Conservation (phyloP, 2,329 filamentous ascomycete genomes). For the Coccinonectria pachysandricola region DNA sequence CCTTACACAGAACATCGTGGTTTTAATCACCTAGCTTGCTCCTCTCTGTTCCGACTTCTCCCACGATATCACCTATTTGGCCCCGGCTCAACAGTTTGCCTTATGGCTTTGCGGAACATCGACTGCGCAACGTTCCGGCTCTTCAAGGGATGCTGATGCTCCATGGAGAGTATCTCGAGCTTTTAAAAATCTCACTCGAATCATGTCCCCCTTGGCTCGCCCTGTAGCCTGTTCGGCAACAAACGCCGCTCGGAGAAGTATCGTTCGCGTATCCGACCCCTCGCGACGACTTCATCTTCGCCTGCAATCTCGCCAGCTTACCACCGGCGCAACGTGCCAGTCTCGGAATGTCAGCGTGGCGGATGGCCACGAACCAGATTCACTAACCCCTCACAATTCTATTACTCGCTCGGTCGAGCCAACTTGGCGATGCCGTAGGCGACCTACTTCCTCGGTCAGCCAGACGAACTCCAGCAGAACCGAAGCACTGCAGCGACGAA, state of each 20-base stretch:
- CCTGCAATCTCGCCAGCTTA: too few species aligned
- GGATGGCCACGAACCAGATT: too few species aligned
- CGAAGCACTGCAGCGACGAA: slow-evolving; percentile 26
- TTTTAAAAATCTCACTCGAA: too few species aligned
- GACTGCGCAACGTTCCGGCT: slow-evolving; percentile 14
- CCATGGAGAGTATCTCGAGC: too few species aligned
- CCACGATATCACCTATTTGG: slow-evolving; percentile 5
- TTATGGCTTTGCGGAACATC: slow-evolving; percentile 18
- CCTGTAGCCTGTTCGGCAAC: slow-evolving; percentile 7
- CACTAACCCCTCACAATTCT: too few species aligned
- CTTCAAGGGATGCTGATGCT: slow-evolving; percentile 16
- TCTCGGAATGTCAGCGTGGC: too few species aligned
- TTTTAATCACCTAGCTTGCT: slow-evolving; percentile 7
- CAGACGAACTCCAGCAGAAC: slow-evolving; percentile 3
- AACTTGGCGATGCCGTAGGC: slow-evolving; percentile 6
- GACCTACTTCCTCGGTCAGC: slow-evolving; percentile 2
- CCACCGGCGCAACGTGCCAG: too few species aligned
- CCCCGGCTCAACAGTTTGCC: slow-evolving; percentile 10
- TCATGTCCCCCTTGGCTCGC: slow-evolving; percentile 15
- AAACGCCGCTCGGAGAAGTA: not conserved
- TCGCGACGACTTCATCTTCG: too few species aligned
- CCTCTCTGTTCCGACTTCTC: slow-evolving; percentile 4
- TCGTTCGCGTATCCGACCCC: not conserved
- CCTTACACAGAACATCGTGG: too few species aligned
- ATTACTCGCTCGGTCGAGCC: slow-evolving; percentile 5